Percentiles rank a stretch among this genome's conserved stretches.
Evolutionary conservation across 805 yeast genomes (phyloP).

Genomic region (Lachancea lanzarotensis): DNA sequence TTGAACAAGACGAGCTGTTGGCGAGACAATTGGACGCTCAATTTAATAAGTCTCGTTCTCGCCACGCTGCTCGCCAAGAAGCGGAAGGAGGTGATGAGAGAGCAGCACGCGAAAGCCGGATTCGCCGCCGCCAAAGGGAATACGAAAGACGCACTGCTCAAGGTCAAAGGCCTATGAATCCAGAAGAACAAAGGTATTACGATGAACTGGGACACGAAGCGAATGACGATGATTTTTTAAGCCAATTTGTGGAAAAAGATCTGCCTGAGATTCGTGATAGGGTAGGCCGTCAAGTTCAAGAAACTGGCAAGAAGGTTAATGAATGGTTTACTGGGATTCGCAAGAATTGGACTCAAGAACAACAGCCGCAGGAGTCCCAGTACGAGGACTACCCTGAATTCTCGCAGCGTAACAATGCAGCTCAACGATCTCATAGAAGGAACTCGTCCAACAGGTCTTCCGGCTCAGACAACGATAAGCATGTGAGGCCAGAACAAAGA

Average conservation of each 20-base stretch:
- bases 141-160: slow-evolving; percentile 10
- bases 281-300: slow-evolving; percentile 69
- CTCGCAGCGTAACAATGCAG: not conserved
- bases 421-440: slow-evolving; percentile 1
- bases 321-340: slow-evolving; percentile 67
- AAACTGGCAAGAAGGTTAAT: slow-evolving; percentile 67
- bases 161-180: slow-evolving; percentile 3
- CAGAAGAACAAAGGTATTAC: slow-evolving; percentile 3
- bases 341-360: slow-evolving; percentile 21
- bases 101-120: slow-evolving; percentile 25
- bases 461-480: slow-evolving; percentile 4
- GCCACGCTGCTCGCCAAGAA: not conserved
- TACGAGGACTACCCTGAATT: slow-evolving; percentile 1
- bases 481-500: slow-evolving; percentile 5
- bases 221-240: slow-evolving; percentile 45
- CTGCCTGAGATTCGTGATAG: slow-evolving; percentile 57
- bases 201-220: slow-evolving; percentile 20
- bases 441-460: slow-evolving; percentile 3
- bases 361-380: slow-evolving; percentile 9
- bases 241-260: slow-evolving; percentile 51
- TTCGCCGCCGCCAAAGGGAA: slow-evolving; percentile 22
- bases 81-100: slow-evolving; percentile 10
- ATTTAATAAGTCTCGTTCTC: slow-evolving; percentile 32
- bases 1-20: slow-evolving; percentile 68
- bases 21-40: slow-evolving; percentile 76